Evolutionary conservation across 2,329 filamentous ascomycete species (phyloP).

Genomic region (Apiospora pterosperma): DNA sequence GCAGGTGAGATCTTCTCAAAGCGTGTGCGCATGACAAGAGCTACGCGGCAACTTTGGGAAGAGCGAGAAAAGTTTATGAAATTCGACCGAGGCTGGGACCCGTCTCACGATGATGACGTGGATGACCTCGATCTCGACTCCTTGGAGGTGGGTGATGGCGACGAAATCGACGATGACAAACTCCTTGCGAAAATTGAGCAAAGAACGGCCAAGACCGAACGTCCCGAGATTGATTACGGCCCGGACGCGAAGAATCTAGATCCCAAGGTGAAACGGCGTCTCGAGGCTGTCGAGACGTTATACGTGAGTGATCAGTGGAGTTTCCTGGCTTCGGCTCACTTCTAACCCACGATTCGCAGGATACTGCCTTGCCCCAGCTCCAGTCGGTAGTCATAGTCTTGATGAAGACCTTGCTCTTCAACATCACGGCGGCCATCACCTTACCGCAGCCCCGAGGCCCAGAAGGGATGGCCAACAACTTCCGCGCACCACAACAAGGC

Average conservation of each 20-base stretch:
- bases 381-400: conserved; percentile 93
- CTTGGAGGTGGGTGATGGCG: conserved; percentile 17
- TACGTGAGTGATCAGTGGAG: conserved; percentile 61
- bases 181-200: conserved; percentile 38
- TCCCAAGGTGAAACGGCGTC: conserved; percentile 57
- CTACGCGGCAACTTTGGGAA: conserved; percentile 91
- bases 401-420: conserved; percentile 80
- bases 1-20: conserved; percentile 89
- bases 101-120: conserved; percentile 39
- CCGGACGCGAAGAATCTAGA: conserved; percentile 45
- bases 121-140: conserved; percentile 37
- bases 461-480: conserved; percentile 26
- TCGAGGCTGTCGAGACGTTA: conserved; percentile 77
- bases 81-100: conserved; percentile 86
- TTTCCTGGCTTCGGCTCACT: neutral
- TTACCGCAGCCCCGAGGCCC: conserved; percentile 46
- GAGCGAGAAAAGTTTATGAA: conserved; percentile 88
- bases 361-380: conserved; percentile 74
- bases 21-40: conserved; percentile 85
- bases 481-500: conserved; percentile 36
- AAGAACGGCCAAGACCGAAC: conserved; percentile 38
- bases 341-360: conserved; percentile 44
- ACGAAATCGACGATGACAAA: conserved; percentile 33
- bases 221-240: conserved; percentile 45
- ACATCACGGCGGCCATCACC: conserved; percentile 79